Evolutionary conservation across 768 basidiomycete genomes (phyloP).

Genomic region (Chalciporus sphaerocephalus): DNA sequence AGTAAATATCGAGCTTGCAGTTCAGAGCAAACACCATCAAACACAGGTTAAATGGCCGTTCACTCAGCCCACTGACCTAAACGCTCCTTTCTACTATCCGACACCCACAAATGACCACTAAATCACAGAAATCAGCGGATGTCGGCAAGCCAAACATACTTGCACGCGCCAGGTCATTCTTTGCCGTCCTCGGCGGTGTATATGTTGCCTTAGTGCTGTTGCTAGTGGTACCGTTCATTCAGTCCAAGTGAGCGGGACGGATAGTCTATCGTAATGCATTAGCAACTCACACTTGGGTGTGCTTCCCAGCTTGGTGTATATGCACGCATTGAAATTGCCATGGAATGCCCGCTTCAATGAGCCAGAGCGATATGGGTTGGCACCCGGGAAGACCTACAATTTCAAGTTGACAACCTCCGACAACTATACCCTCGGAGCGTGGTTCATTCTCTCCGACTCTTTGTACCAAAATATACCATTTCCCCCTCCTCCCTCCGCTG

Average conservation of each 20-base stretch:
- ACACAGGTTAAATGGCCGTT: background rate
- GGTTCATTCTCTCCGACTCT: slow-evolving; percentile 72
- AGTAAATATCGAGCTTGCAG: too few species aligned
- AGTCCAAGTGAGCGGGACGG: slow-evolving; percentile 54
- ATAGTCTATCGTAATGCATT: slow-evolving; percentile 12
- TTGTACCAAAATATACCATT: slow-evolving; percentile 51
- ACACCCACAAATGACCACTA: slow-evolving; percentile 10
- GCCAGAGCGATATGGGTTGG: slow-evolving; percentile 77
- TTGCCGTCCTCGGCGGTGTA: slow-evolving; percentile 43
- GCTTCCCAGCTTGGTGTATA: slow-evolving; percentile 49
- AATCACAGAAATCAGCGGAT: background rate
- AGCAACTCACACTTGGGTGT: slow-evolving; percentile 15
- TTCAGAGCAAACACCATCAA: background rate
- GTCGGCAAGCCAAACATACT: slow-evolving; percentile 17
- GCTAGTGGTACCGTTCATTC: slow-evolving; percentile 59
- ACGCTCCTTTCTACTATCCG: background rate
- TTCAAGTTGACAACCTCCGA: slow-evolving; percentile 68
- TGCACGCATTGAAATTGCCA: slow-evolving; percentile 65
- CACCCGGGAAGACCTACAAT: slow-evolving; percentile 78
- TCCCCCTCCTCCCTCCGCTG: slow-evolving; percentile 33
- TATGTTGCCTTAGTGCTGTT: slow-evolving; percentile 53
- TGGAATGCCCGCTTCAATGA: slow-evolving; percentile 55
- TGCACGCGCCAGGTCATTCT: slow-evolving; percentile 27
- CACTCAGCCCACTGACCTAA: background rate
- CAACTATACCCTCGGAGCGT: slow-evolving; percentile 76